Base-by-base conservation (phyloP, 768 basidiomycete species). In the Russula sp. region DNA sequence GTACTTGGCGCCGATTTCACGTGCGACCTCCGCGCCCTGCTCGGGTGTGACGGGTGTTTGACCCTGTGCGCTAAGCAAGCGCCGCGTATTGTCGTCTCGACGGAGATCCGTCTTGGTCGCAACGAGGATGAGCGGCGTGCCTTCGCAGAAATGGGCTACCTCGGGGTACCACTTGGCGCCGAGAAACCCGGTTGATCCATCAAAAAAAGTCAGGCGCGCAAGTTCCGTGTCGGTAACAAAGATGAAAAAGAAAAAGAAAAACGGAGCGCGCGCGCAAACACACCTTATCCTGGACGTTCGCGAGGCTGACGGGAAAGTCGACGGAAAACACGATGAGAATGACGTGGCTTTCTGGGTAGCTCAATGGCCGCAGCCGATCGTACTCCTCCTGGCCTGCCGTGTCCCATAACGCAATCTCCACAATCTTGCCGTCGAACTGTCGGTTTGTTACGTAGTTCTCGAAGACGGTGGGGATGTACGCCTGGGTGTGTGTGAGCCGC, bases 381-480 rank as follows among this genome's bases (percentile, higher is more conserved):
- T 97, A 98, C 77, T 98, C 94, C 76, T 98, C 94, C 74, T 97
- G 94, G 32, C 94, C 94, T 0, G 94, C 94, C 1, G 94, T 98
- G 75, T 98, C 94, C 94, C 96, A 99, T 18, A 99, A 80, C n/a
- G 97, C 96, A 48, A 99, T 83, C 71, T 97, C 93, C 65, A 99
- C 86, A 20, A 90, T 78, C 75, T 94, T 94, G 60, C 88, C 87
- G 31, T 95, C 93, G 70, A 88, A 92, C 54, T 84, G 79, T 42
- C 94, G 88, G 66, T 89, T 86, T 13, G 90, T 92, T 59, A 93
- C 90, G 70, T 94, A 94, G 80, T 93, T 94, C 75, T 95, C 93
- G 73, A 95, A 95, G 10, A 95, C 93, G 22, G 93, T 94, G 35
- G 93, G 94, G 69, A 94, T 87, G 74, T 95, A 94, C 37, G 91